Evolutionary conservation across 1,284 basidiomycete species (phyloP), one percentile per base, ranked within the genome.

Genomic region (Polyporus tsugae): DNA sequence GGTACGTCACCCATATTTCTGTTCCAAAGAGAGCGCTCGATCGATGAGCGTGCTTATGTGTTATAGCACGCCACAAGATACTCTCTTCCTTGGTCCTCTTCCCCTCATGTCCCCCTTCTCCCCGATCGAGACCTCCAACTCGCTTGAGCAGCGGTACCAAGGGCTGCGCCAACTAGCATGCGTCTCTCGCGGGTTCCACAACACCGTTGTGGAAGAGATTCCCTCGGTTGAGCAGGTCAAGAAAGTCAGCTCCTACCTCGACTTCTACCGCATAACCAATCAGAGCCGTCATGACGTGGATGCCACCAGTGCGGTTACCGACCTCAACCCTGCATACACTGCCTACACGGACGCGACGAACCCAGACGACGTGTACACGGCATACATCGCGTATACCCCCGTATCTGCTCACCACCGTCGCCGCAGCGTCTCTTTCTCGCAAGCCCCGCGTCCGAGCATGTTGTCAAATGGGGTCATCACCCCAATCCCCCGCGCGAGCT

Each of bases 91-190:
- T 41, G 70, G 72, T 49, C 72, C 75, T 2, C 52, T 74, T 10
- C 59, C 72, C 19, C 69, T 72, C 4, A 17, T 74, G 38, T 72
- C 72, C 5, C 69, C 72, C 2, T 59, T 74, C 22, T 73, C 73
- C 4, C 75, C 73, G 44, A 72, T 74, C 53, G 65, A 64, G 55
- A 72, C 72, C 33, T 53, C 69, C 17, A 63, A 57, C 39, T 60
- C 71, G 66, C 68, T 69, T 55, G 59, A 69, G 46, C 68, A 72
- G 52, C 68, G 67, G 44, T 69, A 74, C 29, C 66, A 74, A 33
- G 75, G 65, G 44, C 72, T 79, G 33, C 75, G 76, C 19, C 74
- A 73, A 44, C 74, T 78, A n/a, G 72, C 76, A 1, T 71, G 66
- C 64, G 65, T 60, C 38, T 67, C 69, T 9, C 72, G 74, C n/a